Evolutionary conservation across 2,329 filamentous ascomycete species (phyloP).

Genomic region (Diaporthe citri): DNA sequence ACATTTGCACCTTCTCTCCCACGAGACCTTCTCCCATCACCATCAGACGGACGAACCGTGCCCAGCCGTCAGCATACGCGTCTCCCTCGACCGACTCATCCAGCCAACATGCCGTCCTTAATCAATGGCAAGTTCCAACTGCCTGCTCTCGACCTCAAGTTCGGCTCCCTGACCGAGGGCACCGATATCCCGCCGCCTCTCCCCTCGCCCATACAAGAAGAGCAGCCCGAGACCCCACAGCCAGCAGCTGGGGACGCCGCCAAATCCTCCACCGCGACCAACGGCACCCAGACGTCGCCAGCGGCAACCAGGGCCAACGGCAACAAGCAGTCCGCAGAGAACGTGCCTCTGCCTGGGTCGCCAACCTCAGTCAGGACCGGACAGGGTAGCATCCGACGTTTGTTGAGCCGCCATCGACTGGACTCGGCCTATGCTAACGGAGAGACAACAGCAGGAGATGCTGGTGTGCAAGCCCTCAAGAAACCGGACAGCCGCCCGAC

Average conservation of each 20-base stretch:
- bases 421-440: constrained; percentile 66
- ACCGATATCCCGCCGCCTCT: constrained; percentile 71
- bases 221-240: constrained; percentile 54
- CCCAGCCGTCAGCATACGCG: neutral
- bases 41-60: constrained; percentile 11
- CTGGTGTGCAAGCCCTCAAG: constrained; percentile 46
- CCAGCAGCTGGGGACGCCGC: constrained; percentile 40
- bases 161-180: constrained; percentile 70
- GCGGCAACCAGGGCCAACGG: constrained; percentile 50
- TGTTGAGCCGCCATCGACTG: constrained; percentile 68
- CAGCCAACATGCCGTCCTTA: constrained; percentile 47
- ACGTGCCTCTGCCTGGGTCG: constrained; percentile 60
- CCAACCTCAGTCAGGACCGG: constrained; percentile 62
- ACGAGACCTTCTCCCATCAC: constrained; percentile 19
- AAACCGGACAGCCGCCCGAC: constrained; percentile 55
- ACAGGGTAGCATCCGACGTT: constrained; percentile 68
- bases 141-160: constrained; percentile 69
- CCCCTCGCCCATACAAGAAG: constrained; percentile 66
- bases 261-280: constrained; percentile 47
- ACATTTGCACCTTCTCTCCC: constrained; percentile 29
- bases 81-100: neutral
- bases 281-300: constrained; percentile 54
- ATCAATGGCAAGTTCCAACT: constrained; percentile 62
- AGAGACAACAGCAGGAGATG: constrained; percentile 55
- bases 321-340: constrained; percentile 64